phyloP scores from a whole-genome alignment of 1,284 basidiomycete genomes.

The Tilletia caries region DNA sequence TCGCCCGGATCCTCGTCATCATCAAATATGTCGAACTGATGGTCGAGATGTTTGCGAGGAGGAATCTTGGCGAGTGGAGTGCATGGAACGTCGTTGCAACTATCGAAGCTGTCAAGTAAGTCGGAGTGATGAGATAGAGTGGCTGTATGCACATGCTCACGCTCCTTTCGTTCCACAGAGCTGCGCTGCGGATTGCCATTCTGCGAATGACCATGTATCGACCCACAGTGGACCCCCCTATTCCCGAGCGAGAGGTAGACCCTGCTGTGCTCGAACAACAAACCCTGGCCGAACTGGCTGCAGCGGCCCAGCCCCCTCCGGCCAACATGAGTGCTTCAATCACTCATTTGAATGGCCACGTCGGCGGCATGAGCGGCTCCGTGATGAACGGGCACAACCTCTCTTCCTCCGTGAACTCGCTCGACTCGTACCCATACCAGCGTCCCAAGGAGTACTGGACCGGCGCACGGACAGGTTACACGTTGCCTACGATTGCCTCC shows the following conservation, averaged over 20 bases:
- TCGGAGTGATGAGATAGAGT: background rate
- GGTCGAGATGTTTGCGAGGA: slow-evolving; percentile 54
- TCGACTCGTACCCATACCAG: background rate
- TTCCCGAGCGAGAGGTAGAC: slow-evolving; percentile 52
- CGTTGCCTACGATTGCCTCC: slow-evolving; percentile 40
- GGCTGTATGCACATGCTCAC: background rate
- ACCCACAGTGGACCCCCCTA: slow-evolving; percentile 52
- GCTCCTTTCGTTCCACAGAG: slow-evolving; percentile 17
- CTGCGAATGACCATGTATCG: slow-evolving; percentile 51
- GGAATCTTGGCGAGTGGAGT: slow-evolving; percentile 39
- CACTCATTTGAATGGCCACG: slow-evolving; percentile 2
- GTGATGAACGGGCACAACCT: slow-evolving; percentile 6
- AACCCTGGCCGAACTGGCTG: slow-evolving; percentile 25
- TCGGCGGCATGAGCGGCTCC: background rate
- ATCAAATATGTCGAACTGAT: slow-evolving; percentile 53
- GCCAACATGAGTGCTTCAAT: background rate
- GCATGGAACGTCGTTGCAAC: slow-evolving; percentile 55
- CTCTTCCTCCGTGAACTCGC: background rate
- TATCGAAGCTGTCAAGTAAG: slow-evolving; percentile 54
- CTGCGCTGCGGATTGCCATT: slow-evolving; percentile 51
- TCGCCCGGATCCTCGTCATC: slow-evolving; percentile 49
- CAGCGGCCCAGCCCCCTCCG: slow-evolving; percentile 15
- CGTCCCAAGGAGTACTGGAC: slow-evolving; percentile 31
- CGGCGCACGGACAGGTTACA: slow-evolving; percentile 39
- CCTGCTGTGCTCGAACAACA: slow-evolving; percentile 43